Percentiles rank a stretch among this genome's conserved stretches.
Evolutionary conservation across 352 stramenopile genomes (phyloP).

Genomic region (Pythium chondricola): DNA sequence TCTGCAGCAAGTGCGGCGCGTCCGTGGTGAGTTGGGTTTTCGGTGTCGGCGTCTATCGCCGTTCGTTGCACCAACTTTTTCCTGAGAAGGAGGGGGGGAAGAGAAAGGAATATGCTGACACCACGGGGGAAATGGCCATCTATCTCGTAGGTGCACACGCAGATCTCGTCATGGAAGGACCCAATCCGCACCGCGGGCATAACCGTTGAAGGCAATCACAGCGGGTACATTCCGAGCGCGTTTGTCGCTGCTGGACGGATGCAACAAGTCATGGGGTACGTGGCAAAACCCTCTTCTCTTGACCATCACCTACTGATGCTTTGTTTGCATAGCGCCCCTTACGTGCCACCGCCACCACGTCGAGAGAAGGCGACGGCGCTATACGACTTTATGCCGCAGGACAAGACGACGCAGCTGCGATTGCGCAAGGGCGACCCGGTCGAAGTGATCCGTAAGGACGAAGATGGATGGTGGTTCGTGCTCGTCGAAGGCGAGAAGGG

Average conservation of each 20-base stretch:
- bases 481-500: slow-evolving; percentile 70
- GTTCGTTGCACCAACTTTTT: too few relatives aligned
- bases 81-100: neutral
- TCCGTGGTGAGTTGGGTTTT: slow-evolving; percentile 37
- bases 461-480: slow-evolving; percentile 82
- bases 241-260: slow-evolving; percentile 49
- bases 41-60: too few relatives aligned
- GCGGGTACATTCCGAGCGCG: slow-evolving; percentile 55
- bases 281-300: neutral
- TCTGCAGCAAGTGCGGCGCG: slow-evolving; percentile 59
- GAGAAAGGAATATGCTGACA: neutral
- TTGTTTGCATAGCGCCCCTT: slow-evolving; percentile 4
- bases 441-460: slow-evolving; percentile 76
- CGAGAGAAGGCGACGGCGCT: slow-evolving; percentile 63
- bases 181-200: slow-evolving; percentile 30
- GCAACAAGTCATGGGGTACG: slow-evolving; percentile 46
- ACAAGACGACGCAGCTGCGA: slow-evolving; percentile 57
- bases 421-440: slow-evolving; percentile 66
- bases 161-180: slow-evolving; percentile 48
- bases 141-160: slow-evolving; percentile 14
- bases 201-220: slow-evolving; percentile 24
- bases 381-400: slow-evolving; percentile 73
- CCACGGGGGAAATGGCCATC: neutral
- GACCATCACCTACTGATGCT: neutral
- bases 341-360: slow-evolving; percentile 11